Evolutionary conservation across 257 asterid genomes (phyloP).

Genomic region (Lycium ferocissimum): DNA sequence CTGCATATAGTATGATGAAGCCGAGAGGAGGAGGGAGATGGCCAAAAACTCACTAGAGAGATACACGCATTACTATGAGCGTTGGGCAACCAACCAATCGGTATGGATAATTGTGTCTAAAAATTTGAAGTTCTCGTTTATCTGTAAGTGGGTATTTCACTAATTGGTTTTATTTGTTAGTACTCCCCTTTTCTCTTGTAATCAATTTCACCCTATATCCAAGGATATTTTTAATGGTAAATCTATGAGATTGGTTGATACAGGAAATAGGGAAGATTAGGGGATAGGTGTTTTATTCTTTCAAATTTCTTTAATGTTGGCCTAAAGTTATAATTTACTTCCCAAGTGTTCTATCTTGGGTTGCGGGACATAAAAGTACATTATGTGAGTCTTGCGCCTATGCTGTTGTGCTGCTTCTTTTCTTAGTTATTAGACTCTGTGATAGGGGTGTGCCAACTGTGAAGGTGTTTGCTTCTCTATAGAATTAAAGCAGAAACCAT

Average conservation of each 20-base stretch:
- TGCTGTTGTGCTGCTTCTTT: neutral
- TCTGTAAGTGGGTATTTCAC: neutral
- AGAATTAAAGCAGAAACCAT: neutral
- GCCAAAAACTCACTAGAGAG: slow-evolving; percentile 99
- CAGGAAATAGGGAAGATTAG: neutral
- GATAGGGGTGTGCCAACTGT: neutral
- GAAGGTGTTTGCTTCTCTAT: neutral
- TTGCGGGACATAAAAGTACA: neutral
- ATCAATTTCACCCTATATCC: neutral
- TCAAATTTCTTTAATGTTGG: neutral
- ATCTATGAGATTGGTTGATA: neutral
- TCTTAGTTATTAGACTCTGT: neutral
- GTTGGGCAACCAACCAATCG: slow-evolving; percentile 99
- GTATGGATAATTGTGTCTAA: slow-evolving; percentile 49
- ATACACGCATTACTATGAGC: slow-evolving; percentile 99
- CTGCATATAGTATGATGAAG: slow-evolving; percentile 82
- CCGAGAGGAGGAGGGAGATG: slow-evolving; percentile 99
- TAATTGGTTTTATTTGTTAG: neutral
- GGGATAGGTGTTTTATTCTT: neutral
- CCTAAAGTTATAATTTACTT: neutral
- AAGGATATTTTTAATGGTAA: neutral
- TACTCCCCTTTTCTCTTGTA: neutral
- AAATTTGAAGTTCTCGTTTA: neutral
- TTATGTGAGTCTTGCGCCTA: neutral
- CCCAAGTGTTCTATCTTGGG: neutral